These are phyloP conservation scores for Phyllosticta ampelicida DNA, from an alignment of 2,329 filamentous ascomycete genomes.

Conservation along the genomic window DNA sequence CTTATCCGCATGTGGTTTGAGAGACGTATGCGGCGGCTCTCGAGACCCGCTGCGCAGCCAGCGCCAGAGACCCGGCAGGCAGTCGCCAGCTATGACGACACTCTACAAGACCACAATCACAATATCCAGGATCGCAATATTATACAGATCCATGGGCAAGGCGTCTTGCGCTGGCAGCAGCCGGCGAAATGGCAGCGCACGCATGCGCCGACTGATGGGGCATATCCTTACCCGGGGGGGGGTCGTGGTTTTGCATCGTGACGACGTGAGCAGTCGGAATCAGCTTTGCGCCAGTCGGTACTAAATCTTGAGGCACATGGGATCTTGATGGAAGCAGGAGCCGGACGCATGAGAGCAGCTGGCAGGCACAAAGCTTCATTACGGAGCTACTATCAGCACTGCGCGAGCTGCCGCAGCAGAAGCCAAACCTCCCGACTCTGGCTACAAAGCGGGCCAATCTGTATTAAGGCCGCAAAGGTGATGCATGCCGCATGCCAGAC, in stretches of 20 bases:
- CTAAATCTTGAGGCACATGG: not conserved
- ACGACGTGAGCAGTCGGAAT: not conserved
- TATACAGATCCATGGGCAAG: not conserved
- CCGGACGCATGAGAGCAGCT: not conserved
- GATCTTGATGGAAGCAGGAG: not conserved
- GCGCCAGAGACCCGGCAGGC: not conserved
- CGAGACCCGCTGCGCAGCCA: not conserved
- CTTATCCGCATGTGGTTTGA: not conserved
- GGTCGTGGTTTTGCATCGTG: too few species aligned
- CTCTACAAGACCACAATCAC: not conserved
- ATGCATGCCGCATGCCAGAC: constrained; percentile 9
- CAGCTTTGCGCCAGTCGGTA: not conserved
- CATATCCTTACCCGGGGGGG: not conserved
- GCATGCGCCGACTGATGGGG: not conserved
- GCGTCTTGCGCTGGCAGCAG: not conserved
- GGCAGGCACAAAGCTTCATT: not conserved
- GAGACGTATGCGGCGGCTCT: not conserved
- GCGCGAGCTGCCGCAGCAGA: not conserved
- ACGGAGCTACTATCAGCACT: not conserved
- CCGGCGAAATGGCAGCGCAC: not conserved
- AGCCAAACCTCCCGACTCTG: constrained; percentile 12
- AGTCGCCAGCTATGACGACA: not conserved
- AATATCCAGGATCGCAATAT: not conserved
- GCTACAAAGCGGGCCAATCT: constrained; percentile 12
- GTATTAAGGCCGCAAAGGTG: constrained; percentile 6